phyloP scores from a whole-genome alignment of 352 stramenopile genomes.

The Phytophthora pisi region DNA sequence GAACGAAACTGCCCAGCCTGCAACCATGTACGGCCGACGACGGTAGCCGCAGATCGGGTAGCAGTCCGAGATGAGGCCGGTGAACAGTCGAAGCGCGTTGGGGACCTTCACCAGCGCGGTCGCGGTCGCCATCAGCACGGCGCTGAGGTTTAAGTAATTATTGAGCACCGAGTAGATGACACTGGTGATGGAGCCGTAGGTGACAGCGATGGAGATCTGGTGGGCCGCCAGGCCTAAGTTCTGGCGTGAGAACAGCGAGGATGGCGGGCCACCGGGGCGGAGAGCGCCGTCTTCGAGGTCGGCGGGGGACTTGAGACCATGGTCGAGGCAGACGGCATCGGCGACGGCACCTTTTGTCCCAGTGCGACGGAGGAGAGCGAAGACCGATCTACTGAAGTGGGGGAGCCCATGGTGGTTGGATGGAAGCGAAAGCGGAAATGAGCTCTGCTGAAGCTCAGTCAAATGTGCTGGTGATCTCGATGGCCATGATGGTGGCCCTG shows the following conservation, averaged over 20 bases:
- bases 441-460: background rate
- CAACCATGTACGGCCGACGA: slow-evolving; percentile 51
- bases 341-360: slow-evolving; percentile 21
- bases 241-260: slow-evolving; percentile 38
- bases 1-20: slow-evolving; percentile 42
- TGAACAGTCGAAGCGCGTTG: slow-evolving; percentile 49
- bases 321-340: background rate
- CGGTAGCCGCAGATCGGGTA: slow-evolving; percentile 51
- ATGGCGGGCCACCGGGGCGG: slow-evolving; percentile 37
- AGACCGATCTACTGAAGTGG: slow-evolving; percentile 12
- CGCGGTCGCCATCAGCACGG: slow-evolving; percentile 39
- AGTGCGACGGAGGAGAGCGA: slow-evolving; percentile 14
- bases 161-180: slow-evolving; percentile 59
- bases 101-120: slow-evolving; percentile 41
- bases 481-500: no score
- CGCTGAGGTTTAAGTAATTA: slow-evolving; percentile 63
- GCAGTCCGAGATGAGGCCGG: slow-evolving; percentile 48
- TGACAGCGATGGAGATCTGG: slow-evolving; percentile 38
- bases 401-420: slow-evolving; percentile 5
- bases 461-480: background rate
- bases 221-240: slow-evolving; percentile 49
- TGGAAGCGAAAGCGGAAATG: slow-evolving; percentile 16
- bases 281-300: slow-evolving; percentile 38
- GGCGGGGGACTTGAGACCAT: slow-evolving; percentile 23
- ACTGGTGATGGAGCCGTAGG: slow-evolving; percentile 41